A percentile compares a stretch with the other conserved stretches of the same genome.
phyloP scores from a whole-genome alignment of 2,329 filamentous ascomycete genomes.

The Exophiala dermatitidis region DNA sequence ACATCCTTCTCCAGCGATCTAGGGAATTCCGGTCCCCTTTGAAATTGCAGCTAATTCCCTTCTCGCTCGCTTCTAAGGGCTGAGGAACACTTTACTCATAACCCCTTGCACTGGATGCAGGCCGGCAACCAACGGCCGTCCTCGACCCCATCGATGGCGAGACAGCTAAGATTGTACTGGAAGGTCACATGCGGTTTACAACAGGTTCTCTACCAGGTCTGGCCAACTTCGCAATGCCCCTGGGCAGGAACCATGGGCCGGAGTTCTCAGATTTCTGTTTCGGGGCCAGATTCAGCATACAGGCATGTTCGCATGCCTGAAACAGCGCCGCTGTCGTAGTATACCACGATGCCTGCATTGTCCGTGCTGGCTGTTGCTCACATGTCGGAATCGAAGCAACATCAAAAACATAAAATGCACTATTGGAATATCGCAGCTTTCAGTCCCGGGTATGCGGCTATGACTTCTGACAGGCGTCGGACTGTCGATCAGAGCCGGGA shows the following conservation, averaged over 20 bases:
- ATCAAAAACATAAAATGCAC: neutral
- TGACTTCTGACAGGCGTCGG: neutral
- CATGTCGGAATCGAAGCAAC: no score
- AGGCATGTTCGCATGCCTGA: no score
- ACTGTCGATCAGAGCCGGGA: constrained; percentile 5
- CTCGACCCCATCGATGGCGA: constrained; percentile 13
- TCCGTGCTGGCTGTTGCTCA: no score
- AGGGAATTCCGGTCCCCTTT: constrained; percentile 8
- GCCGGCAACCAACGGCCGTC: neutral
- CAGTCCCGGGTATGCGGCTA: constrained; percentile 3
- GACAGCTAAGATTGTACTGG: constrained; percentile 6
- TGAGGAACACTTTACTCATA: neutral
- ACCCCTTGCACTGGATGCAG: neutral
- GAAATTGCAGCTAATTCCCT: neutral
- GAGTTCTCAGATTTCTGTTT: no score
- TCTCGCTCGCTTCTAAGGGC: neutral
- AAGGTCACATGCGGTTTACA: neutral
- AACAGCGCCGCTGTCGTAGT: no score
- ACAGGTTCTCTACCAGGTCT: neutral
- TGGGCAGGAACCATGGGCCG: no score
- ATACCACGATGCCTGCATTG: no score
- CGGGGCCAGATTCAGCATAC: no score
- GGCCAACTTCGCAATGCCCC: neutral
- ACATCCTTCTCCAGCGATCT: constrained; percentile 7
- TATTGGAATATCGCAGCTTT: neutral